phyloP scores from a whole-genome alignment of 1,284 basidiomycete genomes.

The Trametes versicolor region DNA sequence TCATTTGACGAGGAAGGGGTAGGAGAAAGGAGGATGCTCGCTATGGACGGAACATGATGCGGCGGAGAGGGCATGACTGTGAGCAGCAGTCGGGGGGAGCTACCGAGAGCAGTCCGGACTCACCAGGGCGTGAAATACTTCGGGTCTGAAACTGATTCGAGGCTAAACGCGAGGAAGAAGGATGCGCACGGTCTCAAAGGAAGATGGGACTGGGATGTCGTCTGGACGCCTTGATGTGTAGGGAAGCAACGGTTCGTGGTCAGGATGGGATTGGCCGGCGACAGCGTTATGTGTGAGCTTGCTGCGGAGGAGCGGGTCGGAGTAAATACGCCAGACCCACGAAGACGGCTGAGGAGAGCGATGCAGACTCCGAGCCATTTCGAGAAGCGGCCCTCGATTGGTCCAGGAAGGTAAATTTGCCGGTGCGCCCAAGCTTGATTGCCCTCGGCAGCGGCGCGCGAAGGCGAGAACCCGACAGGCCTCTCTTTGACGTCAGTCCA shows the following conservation, averaged over 20 bases:
- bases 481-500: conserved; percentile 27
- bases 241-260: conserved; percentile 20
- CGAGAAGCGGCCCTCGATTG: conserved; percentile 26
- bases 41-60: conserved; percentile 37
- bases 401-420: conserved; percentile 23
- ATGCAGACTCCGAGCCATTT: conserved; percentile 5
- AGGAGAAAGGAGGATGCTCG: conserved; percentile 35
- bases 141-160: conserved; percentile 17
- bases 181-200: conserved; percentile 26
- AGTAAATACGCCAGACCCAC: conserved; percentile 17
- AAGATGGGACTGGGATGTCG: conserved; percentile 13
- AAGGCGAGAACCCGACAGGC: conserved; percentile 20
- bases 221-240: conserved; percentile 9
- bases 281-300: conserved; percentile 8
- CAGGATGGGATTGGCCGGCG: conserved; percentile 14
- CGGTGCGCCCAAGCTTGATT: conserved; percentile 17
- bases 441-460: conserved; percentile 26
- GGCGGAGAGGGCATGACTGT: conserved; percentile 26
- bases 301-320: conserved; percentile 23
- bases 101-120: conserved; percentile 14
- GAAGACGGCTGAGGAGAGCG: conserved; percentile 14
- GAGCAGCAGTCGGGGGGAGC: conserved; percentile 15
- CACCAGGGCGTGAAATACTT: conserved; percentile 26
- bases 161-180: conserved; percentile 11
- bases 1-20: conserved; percentile 31